phyloP scores from a whole-genome alignment of 164 flowering plant species.

The Kalanchoe fedtschenkoi region DNA sequence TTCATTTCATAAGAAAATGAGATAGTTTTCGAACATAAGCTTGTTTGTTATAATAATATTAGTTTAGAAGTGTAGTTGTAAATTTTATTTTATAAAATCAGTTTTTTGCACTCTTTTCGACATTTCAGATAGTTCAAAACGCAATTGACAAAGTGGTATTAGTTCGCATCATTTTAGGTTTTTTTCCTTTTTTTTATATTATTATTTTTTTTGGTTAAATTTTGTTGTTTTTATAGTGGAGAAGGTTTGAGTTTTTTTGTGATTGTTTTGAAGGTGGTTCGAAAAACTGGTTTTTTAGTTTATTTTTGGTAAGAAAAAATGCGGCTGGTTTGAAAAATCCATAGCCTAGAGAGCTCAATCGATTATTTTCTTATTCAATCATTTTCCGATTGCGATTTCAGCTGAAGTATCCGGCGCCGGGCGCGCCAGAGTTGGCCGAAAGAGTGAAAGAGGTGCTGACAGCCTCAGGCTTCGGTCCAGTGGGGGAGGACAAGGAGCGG shows the following conservation, averaged over 20 bases:
- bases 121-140: no score
- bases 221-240: no score
- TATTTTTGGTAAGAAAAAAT: neutral
- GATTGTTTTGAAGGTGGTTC: no score
- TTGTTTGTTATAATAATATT: no score
- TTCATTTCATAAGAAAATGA: neutral
- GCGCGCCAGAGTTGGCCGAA: slow-evolving; percentile 54
- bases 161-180: neutral
- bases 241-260: no score
- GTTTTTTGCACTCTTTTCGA: neutral
- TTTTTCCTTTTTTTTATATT: neutral
- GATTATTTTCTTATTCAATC: neutral
- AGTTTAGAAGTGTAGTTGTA: no score
- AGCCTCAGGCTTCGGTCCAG: slow-evolving; percentile 33
- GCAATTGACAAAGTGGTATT: neutral
- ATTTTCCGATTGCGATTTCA: slow-evolving; percentile 8
- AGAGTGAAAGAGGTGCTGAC: slow-evolving; percentile 53
- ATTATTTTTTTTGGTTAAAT: neutral
- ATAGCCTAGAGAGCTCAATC: neutral
- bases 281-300: no score
- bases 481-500: slow-evolving; percentile 47
- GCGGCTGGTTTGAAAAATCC: neutral
- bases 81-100: no score
- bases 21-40: no score
- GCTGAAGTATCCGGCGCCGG: slow-evolving; percentile 85